These are phyloP conservation scores for Elsinoe australis DNA, from an alignment of 2,329 filamentous ascomycete genomes.

Conservation along the genomic window DNA sequence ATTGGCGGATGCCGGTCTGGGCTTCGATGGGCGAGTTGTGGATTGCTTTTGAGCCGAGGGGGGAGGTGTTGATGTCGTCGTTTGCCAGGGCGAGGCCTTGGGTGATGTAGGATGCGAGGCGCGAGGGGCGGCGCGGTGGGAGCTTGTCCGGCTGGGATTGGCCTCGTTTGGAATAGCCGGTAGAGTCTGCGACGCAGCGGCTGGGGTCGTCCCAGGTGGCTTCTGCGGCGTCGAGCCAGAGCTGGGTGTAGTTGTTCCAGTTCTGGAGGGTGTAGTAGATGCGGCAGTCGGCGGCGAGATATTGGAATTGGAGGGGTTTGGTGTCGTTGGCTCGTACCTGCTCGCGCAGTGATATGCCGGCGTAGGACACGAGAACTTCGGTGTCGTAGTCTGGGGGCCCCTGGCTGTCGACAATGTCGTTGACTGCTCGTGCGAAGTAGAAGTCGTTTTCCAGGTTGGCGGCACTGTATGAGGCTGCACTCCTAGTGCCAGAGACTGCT, in stretches of 20 bases:
- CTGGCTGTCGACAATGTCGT: conserved; percentile 17
- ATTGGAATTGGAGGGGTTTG: conserved; percentile 33
- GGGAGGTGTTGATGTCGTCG: too few species aligned
- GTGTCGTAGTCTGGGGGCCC: conserved; percentile 19
- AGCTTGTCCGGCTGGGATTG: background rate
- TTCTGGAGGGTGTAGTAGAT: conserved; percentile 34
- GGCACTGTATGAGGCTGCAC: conserved; percentile 21
- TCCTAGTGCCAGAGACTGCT: conserved; percentile 22
- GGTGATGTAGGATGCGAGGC: background rate
- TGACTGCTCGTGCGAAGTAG: conserved; percentile 23
- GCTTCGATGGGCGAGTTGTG: background rate
- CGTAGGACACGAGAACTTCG: conserved; percentile 26
- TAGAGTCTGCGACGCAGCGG: conserved; percentile 31
- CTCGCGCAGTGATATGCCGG: conserved; percentile 33
- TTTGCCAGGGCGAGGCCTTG: too few species aligned
- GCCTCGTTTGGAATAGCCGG: background rate
- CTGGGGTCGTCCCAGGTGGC: conserved; percentile 28
- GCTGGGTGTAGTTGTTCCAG: conserved; percentile 31
- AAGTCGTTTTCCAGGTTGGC: conserved; percentile 17
- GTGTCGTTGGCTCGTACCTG: conserved; percentile 30
- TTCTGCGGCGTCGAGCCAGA: conserved; percentile 33
- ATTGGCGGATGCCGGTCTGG: background rate
- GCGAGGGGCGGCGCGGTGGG: background rate
- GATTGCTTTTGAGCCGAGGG: background rate
- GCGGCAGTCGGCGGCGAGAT: conserved; percentile 34